phyloP scores from a whole-genome alignment of 208 protist species.

The Leishmania tarentolae region DNA sequence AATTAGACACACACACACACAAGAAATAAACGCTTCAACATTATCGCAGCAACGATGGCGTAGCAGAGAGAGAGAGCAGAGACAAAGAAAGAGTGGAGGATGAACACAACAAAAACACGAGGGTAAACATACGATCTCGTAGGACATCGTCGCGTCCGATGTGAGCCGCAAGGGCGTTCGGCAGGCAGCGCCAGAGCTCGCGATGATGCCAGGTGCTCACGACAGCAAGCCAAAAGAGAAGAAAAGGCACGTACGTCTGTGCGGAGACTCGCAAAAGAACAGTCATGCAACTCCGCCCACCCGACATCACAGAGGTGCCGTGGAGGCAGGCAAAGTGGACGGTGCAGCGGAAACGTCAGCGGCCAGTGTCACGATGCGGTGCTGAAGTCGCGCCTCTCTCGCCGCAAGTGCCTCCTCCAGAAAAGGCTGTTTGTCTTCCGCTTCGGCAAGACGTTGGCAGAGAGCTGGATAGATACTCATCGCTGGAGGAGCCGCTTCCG shows the following conservation, averaged over 20 bases:
- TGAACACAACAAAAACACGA: not conserved
- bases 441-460: not conserved
- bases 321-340: too few species aligned
- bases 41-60: not conserved
- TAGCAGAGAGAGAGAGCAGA: not conserved
- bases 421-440: not conserved
- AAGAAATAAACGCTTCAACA: not conserved
- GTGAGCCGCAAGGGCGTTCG: not conserved
- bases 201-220: not conserved
- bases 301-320: not conserved
- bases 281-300: not conserved
- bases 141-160: too few species aligned
- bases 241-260: not conserved
- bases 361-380: not conserved
- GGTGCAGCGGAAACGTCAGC: not conserved
- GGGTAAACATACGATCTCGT: not conserved
- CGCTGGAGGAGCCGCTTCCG: not conserved
- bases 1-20: not conserved
- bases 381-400: slow-evolving; percentile 8
- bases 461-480: not conserved
- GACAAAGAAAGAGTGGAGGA: not conserved
- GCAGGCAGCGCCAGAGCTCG: not conserved
- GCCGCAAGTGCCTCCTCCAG: slow-evolving; percentile 17
- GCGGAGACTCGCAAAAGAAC: not conserved
- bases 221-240: not conserved